Evolutionary conservation across 306 rosid genomes (phyloP).

Genomic region (Citrullus amarus): DNA sequence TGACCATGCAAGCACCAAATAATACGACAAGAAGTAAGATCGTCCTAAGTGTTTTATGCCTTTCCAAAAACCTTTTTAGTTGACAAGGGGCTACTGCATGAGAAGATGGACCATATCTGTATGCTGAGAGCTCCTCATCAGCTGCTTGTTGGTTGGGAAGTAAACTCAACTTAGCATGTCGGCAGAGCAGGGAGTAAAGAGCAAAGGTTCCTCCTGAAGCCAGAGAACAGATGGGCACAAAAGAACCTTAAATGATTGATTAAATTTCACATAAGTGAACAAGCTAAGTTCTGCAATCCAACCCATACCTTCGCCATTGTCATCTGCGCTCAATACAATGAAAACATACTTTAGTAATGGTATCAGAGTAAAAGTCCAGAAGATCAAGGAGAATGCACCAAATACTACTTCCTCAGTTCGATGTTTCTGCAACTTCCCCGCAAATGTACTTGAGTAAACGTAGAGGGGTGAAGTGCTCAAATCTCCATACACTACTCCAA

Average conservation of each 20-base stretch:
- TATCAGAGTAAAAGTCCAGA: constrained; percentile 66
- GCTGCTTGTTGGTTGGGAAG: constrained; percentile 92
- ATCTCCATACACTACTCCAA: constrained; percentile 84
- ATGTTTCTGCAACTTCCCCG: constrained; percentile 35
- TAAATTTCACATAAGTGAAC: not conserved
- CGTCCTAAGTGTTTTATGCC: constrained; percentile 56
- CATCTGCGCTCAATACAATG: constrained; percentile 72
- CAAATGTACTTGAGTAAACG: constrained; percentile 54
- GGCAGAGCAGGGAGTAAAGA: constrained; percentile 73
- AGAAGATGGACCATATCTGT: constrained; percentile 70
- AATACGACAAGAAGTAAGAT: constrained; percentile 61
- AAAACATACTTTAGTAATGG: constrained; percentile 69
- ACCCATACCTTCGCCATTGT: constrained; percentile 65
- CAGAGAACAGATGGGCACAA: constrained; percentile 9
- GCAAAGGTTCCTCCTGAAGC: constrained; percentile 78
- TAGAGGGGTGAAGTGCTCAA: constrained; percentile 84
- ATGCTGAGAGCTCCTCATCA: constrained; percentile 73
- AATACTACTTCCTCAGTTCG: constrained; percentile 53
- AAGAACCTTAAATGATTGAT: not conserved
- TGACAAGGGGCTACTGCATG: constrained; percentile 35
- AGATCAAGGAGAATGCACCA: constrained; percentile 77
- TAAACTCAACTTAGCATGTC: constrained; percentile 73
- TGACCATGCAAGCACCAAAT: constrained; percentile 83
- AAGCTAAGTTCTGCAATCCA: not conserved
- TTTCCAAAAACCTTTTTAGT: constrained; percentile 63